Base-by-base conservation (phyloP, 441 rosid species). In the Capsella rubella region DNA sequence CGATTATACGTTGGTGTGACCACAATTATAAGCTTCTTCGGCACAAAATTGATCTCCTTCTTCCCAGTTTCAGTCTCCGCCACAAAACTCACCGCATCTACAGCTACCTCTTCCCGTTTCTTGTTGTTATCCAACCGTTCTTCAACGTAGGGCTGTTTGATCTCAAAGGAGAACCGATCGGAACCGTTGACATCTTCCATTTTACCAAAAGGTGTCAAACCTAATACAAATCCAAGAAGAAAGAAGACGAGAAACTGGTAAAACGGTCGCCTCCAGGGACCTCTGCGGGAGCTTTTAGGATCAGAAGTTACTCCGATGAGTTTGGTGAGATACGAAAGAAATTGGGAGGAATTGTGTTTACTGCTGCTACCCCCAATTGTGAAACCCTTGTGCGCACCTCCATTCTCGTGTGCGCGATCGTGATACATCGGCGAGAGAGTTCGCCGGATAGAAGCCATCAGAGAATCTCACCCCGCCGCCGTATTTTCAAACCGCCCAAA, bases 371-470 rank as follows among this genome's bases (percentile, higher is more conserved):
- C 71, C 35, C 67, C 82, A 62, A 75, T 83, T 12, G 80, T 62
- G 64, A 82, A 79, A 50, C 79, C 54, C 58, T 81, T 88, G 58
- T 82, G 82, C 27, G 79, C 72, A 55, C 63, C 75, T 42, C 93
- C 90, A 71, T 83, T 87, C 58, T 76, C 84, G 61, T 80, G 82
- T 0, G 81, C 54, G 18, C 94, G 94, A 74, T 89, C 90, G 56
- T 77, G 89, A 71, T 79, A 65, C 2, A 89, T 85, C 43, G 89
- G 97, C 47, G 98, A 94, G 37, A 89, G 89, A 63, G 97, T 89
- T 71, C 98, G 87, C 57, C 98, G 92, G 81, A 91, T 64, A 27
- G 98, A 94, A 37, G 95, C 96, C 98, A 91, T 93, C 66, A n/a
- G 72, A 82, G 4, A 29, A 29, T 15, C 27, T 45, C 53, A 45